Conservation (phyloP, 225 moss, liverwort and hornwort genomes). For the Asterella californica region DNA sequence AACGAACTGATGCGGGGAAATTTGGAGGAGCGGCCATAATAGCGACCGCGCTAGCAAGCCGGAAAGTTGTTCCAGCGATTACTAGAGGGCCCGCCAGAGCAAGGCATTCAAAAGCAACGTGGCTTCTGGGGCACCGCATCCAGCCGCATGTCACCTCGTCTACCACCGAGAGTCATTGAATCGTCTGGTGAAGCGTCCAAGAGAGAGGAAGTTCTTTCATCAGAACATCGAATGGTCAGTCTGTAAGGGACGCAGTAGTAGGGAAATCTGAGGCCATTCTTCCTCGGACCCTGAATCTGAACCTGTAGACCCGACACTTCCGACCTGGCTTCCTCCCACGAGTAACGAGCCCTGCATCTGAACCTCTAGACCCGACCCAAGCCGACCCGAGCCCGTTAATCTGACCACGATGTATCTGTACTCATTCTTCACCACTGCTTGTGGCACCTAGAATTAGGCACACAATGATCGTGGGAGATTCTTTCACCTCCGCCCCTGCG, state of each 20-base stretch:
- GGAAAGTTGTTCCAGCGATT: neutral
- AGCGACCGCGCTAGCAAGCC: neutral
- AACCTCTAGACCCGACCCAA: neutral
- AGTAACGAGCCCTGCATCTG: no score
- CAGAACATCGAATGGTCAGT: neutral
- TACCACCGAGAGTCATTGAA: neutral
- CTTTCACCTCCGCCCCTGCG: neutral
- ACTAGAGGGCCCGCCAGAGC: neutral
- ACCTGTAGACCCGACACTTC: neutral
- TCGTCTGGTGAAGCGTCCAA: neutral
- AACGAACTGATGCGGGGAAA: neutral
- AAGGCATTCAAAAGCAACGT: neutral
- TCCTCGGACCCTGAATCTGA: neutral
- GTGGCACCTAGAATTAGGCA: neutral
- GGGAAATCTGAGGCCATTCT: neutral
- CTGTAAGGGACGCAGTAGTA: neutral
- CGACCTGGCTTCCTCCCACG: no score
- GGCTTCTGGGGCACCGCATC: conserved; percentile 1
- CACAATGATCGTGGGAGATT: conserved; percentile 5
- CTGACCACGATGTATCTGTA: neutral
- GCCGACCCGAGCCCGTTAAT: neutral
- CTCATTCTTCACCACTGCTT: neutral
- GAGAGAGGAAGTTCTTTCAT: neutral
- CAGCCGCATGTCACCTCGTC: neutral
- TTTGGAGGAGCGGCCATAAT: neutral